phyloP scores from a whole-genome alignment of 768 basidiomycete species.

The Hirschioporus abietinus region DNA sequence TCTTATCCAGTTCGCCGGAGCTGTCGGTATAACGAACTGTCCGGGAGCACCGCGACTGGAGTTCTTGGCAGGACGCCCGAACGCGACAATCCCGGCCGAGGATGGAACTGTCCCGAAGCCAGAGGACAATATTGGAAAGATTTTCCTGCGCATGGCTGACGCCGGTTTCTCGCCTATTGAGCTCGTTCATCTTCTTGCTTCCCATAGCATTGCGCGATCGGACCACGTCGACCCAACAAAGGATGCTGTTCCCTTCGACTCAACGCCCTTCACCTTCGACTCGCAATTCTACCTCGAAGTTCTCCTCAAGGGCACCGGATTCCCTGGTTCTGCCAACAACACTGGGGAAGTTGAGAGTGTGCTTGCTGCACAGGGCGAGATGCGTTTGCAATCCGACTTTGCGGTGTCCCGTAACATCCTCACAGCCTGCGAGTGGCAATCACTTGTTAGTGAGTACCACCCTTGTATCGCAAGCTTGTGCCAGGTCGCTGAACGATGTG shows the following conservation, averaged over 20 bases:
- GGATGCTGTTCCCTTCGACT: slow-evolving; percentile 21
- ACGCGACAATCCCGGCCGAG: slow-evolving; percentile 15
- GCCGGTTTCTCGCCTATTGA: slow-evolving; percentile 20
- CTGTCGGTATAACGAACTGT: slow-evolving; percentile 19
- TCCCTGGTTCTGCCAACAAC: slow-evolving; percentile 29
- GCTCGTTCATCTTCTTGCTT: slow-evolving; percentile 20
- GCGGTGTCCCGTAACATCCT: slow-evolving; percentile 28
- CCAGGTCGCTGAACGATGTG: too few species aligned
- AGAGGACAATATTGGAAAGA: slow-evolving; percentile 16
- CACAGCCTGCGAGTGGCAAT: slow-evolving; percentile 46
- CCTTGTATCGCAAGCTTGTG: neutral
- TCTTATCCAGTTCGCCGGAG: slow-evolving; percentile 19
- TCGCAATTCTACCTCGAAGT: slow-evolving; percentile 22
- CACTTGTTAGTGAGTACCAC: slow-evolving; percentile 24
- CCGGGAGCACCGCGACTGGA: slow-evolving; percentile 20
- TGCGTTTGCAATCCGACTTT: slow-evolving; percentile 42
- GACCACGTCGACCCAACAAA: slow-evolving; percentile 24
- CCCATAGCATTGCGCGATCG: slow-evolving; percentile 21
- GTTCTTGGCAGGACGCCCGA: slow-evolving; percentile 14
- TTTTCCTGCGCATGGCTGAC: slow-evolving; percentile 21
- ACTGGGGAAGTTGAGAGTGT: slow-evolving; percentile 35
- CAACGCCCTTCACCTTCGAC: slow-evolving; percentile 17
- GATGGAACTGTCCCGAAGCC: slow-evolving; percentile 18
- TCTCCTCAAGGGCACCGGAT: slow-evolving; percentile 18
- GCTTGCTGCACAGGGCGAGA: slow-evolving; percentile 28